A percentile compares a stretch with the other conserved stretches of the same genome.
Conservation (phyloP, 306 rosid genomes). For the Echinosophora koreensis region DNA sequence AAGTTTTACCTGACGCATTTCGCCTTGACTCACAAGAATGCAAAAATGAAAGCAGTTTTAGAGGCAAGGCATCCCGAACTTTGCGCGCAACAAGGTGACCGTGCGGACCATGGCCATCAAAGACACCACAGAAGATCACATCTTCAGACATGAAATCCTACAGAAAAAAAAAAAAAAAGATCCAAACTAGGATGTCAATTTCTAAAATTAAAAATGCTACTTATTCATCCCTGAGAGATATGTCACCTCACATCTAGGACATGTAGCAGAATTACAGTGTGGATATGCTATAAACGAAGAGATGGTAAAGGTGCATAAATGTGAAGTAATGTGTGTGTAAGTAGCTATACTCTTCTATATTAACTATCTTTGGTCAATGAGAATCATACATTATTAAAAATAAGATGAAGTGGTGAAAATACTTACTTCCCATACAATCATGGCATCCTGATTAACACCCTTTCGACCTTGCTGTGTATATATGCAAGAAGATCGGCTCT, state of each 20-base stretch:
- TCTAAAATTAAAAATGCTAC: slow-evolving; percentile 2
- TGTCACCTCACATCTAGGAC: neutral
- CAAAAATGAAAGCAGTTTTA: slow-evolving; percentile 77
- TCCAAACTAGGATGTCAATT: slow-evolving; percentile 36
- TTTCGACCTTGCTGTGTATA: slow-evolving; percentile 95
- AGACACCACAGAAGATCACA: slow-evolving; percentile 85
- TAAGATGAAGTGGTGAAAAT: slow-evolving; percentile 26
- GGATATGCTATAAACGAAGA: neutral
- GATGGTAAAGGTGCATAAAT: neutral
- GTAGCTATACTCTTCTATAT: slow-evolving; percentile 6
- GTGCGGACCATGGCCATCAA: slow-evolving; percentile 96
- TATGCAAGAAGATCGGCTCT: slow-evolving; percentile 80
- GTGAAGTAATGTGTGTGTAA: too few relatives aligned
- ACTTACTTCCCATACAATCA: slow-evolving; percentile 99
- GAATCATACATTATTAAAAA: slow-evolving; percentile 7
- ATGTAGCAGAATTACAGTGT: neutral
- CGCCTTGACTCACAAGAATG: slow-evolving; percentile 67
- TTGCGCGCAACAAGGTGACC: slow-evolving; percentile 95
- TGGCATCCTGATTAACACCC: slow-evolving; percentile 97
- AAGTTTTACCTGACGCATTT: slow-evolving; percentile 60
- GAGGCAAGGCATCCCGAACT: slow-evolving; percentile 86
- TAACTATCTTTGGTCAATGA: slow-evolving; percentile 24
- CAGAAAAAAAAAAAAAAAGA: slow-evolving; percentile 47
- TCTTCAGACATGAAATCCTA: slow-evolving; percentile 93
- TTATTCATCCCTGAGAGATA: neutral